phyloP scores from a whole-genome alignment of 345 rosid species.

The Eucalyptus coolabah region DNA sequence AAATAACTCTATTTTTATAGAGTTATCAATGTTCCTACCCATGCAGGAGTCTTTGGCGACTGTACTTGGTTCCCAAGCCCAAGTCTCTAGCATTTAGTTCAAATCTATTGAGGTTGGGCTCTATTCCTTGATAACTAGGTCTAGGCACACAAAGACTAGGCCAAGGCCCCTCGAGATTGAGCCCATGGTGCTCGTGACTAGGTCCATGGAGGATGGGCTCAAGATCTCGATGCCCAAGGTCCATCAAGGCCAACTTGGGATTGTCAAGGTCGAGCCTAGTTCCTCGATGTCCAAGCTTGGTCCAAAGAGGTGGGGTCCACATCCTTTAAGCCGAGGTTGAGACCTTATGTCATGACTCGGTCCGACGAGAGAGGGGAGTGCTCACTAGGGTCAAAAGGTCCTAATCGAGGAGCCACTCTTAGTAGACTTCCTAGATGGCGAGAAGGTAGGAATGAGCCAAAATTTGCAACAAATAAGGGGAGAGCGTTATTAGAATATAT shows the following conservation, averaged over 20 bases:
- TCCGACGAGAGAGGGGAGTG: not conserved
- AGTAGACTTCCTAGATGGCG: not conserved
- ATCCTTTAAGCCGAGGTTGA: not conserved
- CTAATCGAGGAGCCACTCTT: not conserved
- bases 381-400: not conserved
- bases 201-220: not conserved
- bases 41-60: not conserved
- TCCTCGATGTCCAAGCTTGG: accelerated
- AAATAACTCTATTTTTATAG: too few relatives aligned
- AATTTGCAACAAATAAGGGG: not conserved
- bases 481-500: accelerated
- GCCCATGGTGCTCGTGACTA: not conserved
- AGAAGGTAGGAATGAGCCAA: accelerated
- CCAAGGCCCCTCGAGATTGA: not conserved
- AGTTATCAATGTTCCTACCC: not conserved
- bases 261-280: not conserved
- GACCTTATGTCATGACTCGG: not conserved
- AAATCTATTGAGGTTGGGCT: accelerated
- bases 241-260: not conserved
- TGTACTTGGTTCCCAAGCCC: not conserved
- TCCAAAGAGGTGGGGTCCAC: not conserved
- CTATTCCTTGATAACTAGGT: not conserved
- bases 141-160: not conserved
- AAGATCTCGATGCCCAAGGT: not conserved
- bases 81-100: not conserved